Evolutionary conservation across 192 early-diverging fungal genomes (phyloP).

Genomic region (Backusella macrospora): DNA sequence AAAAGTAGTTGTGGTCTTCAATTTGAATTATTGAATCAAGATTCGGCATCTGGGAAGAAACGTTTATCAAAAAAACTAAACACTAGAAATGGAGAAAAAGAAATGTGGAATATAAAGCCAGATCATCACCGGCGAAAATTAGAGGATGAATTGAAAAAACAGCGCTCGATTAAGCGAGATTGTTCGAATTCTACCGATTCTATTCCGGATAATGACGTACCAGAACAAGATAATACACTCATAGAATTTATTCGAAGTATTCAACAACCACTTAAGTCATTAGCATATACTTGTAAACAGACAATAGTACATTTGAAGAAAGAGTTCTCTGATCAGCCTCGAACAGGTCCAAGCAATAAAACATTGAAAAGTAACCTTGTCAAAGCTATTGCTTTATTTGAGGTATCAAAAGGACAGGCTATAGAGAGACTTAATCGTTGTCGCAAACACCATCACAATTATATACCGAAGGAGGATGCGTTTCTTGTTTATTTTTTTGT

Average conservation of each 20-base stretch:
- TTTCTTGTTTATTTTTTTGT: conserved; percentile 82
- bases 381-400: conserved; percentile 56
- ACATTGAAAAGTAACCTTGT: conserved; percentile 48
- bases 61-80: not conserved
- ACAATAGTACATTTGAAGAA: conserved; percentile 54
- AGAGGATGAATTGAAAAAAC: conserved; percentile 33
- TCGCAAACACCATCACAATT: conserved; percentile 21
- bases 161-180: not conserved
- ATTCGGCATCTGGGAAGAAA: conserved; percentile 30
- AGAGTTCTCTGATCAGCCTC: conserved; percentile 37
- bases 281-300: conserved; percentile 58
- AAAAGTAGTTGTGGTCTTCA: conserved; percentile 72
- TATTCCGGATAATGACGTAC: not conserved
- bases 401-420: conserved; percentile 50
- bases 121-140: conserved; percentile 35
- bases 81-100: not conserved
- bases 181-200: conserved; percentile 5
- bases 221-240: conserved; percentile 29
- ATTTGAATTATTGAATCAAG: conserved; percentile 45
- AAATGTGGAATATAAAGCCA: conserved; percentile 29
- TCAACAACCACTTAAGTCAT: conserved; percentile 54
- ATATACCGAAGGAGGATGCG: conserved; percentile 63
- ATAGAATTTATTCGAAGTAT: conserved; percentile 55
- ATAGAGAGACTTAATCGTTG: conserved; percentile 42
- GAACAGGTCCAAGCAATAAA: not conserved